Evolutionary conservation across 2,329 filamentous ascomycete species (phyloP), one percentile per base, ranked within the genome.

Genomic region (Colletotrichum siamense): DNA sequence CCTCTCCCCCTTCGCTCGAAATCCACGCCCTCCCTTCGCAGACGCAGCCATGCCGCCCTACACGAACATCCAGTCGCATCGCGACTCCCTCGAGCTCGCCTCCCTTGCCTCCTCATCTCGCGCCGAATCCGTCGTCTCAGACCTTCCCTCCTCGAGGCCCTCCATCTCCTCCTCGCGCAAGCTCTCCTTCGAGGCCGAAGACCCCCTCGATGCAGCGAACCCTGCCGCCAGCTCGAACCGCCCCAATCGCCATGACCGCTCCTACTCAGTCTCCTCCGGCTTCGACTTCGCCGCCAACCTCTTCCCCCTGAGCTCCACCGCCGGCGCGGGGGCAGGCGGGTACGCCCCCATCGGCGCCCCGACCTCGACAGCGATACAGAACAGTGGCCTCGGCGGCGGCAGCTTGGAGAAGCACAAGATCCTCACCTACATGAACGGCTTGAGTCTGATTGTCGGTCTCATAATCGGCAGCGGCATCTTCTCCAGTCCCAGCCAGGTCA

Each of bases 401-500:
- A 95, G 94, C 55, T 86, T 99, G 78, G 97, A 99, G 88, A 97
- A 95, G 84, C 94, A 98, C 88, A 99, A 99, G 88, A 98, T 95
- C 16, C 87, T 99, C 85, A 99, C 97, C 32, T 99, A 96, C 82
- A 83, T 99, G 63, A 99, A 99, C 84, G 97, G 97, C 1, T 85
- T 99, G 74, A 98, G 95, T 28, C 88, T 99, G 74, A 95, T 99
- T 66, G 91, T 99, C 65, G 96, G 97, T 2, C 86, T 99, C 78
- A 98, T 99, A 79, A 99, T 99, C 82, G 97, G 97, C 5, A 98
- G 95, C 28, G 97, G 96, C 16, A 98, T 99, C 81, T 99, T 99
- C 86, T 98, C 95, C 5, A 98, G 95, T 26, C 96, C 96, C 0
- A 96, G 95, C 71, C 95, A 98, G 83, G 96, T 99, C 81, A 98